Conservation (phyloP, 257 asterid species). For the Forsythia suspensa region DNA sequence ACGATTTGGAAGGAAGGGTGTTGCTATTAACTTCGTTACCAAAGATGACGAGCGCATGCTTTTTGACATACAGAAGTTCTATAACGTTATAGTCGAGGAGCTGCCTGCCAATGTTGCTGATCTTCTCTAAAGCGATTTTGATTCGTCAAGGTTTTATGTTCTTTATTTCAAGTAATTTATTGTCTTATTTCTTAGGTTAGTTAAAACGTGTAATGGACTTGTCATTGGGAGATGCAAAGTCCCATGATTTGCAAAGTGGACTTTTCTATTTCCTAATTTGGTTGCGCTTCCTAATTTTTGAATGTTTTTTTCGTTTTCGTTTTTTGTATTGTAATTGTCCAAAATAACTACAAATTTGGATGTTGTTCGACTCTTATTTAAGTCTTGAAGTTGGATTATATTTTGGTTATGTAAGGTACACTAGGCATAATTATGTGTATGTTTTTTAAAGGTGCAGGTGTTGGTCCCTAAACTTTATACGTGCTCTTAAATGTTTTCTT, state of each 20-base stretch:
- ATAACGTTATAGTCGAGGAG: conserved; percentile 50
- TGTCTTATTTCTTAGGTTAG: conserved; percentile 34
- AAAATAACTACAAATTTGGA: conserved; percentile 33
- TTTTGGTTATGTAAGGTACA: background rate
- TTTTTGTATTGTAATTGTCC: conserved; percentile 38
- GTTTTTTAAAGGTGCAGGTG: too few relatives aligned
- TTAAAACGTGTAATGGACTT: conserved; percentile 25
- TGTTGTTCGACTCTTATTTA: conserved; percentile 9
- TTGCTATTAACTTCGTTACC: conserved; percentile 62
- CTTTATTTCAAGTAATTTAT: conserved; percentile 25
- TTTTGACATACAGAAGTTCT: conserved; percentile 50
- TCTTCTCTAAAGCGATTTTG: conserved; percentile 37
- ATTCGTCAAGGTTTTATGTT: conserved; percentile 1
- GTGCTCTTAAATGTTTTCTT: too few relatives aligned
- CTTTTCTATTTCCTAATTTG: conserved; percentile 29
- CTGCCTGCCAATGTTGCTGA: conserved; percentile 65
- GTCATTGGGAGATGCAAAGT: conserved; percentile 29
- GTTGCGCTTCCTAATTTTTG: conserved; percentile 30
- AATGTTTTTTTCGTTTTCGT: conserved; percentile 25
- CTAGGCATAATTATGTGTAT: background rate
- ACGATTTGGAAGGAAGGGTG: conserved; percentile 68
- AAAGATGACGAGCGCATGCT: conserved; percentile 62
- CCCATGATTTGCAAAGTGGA: conserved; percentile 32
- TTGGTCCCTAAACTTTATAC: background rate
- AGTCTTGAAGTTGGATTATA: conserved; percentile 3